Base-by-base conservation (phyloP, 1,139 yeast species). In the Pichia sp. region DNA sequence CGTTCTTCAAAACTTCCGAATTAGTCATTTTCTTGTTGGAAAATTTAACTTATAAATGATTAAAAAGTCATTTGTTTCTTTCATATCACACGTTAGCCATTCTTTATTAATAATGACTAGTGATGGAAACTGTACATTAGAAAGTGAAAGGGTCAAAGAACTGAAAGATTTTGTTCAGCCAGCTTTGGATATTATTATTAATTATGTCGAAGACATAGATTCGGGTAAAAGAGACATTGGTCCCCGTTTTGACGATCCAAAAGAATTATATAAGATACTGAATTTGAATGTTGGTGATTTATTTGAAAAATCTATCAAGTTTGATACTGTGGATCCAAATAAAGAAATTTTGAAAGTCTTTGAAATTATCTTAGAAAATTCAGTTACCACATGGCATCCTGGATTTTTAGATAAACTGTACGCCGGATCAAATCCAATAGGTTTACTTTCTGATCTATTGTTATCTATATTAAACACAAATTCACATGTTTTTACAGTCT, bases 331-430 rank as follows among this genome's bases (percentile, higher is more conserved):
- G 1, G 47, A 53, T 19, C 52, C 61, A 1, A 31, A 57, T 2
- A 65, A 65, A 9, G 76, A 77, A 7, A 71, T 86, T 6, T 67
- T 77, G 45, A 66, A 66, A 3, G 73, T 79, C 16, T 75, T 86
- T 50, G 85, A 85, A 58, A 69, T 73, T 46, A 80, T 88, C 2
- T 70, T 88, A 56, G 69, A 78, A 48, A 79, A 83, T 62, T 84
- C 95, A 0, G 90, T 87, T 42, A 87, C 84, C 54, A 88, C 96
- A 0, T 88, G 96, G 96, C 86, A 84, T 62, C 85, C 87, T 0
- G 95, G 95, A 1, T 88, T 88, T 62, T 69, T 88, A 70, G 96
- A 88, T 67, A 88, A 88, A 67, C 72, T 88, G 54, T 88, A 87
- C 62, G 96, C 95, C 0, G 80, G 89, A 31, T 87, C 88, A 43